Evolutionary conservation across 2,329 filamentous ascomycete genomes (phyloP), one percentile per base, ranked within the genome.

Genomic region (Plenodomus tracheiphilus): DNA sequence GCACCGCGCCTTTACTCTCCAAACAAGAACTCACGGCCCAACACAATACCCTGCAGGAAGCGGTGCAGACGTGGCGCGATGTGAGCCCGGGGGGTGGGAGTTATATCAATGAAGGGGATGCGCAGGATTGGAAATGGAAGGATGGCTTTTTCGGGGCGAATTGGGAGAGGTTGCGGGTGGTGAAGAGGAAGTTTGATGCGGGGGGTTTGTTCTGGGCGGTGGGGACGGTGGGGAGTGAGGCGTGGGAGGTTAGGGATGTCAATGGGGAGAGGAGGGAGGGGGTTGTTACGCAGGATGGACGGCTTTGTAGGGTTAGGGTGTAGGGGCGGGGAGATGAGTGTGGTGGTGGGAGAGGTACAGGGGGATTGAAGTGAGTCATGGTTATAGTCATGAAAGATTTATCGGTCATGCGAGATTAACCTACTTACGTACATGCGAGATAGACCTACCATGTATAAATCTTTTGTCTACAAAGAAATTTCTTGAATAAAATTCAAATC

Each of bases 41-140:
- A 2, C 59, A 64, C 22, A 44, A 51, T 2, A 38, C 55, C 11
- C 28, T 67, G 49, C 56, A 65, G 36, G 19, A 9, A 18, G 64
- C 56, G 36, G 61, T 65, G 54, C 56, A 64, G 51, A 37, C 6
- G 9, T 68, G 61, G 61, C 37, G 62, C 2, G 60, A 64, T 48
- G 49, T 64, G 8, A 59, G 59, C 2, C 55, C 54, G 0, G 57
- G 53, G 6, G 46, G 50, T 28, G 62, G 64, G 35, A 55, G 52
- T 43, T 67, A 67, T 53, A 54, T 64, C 32, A 66, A 66, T 41
- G 66, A 68, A 20, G 64, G 62, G 10, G 63, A 67, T 54, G 59
- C 59, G 48, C 62, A 64, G 55, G 62, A 64, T 39, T 51, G 53
- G 49, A 46, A 48, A 20, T 69, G 57, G 56, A 59, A 62, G 43